phyloP scores from a whole-genome alignment of 1,139 yeast species.

The Suhomyces bolitotheri region DNA sequence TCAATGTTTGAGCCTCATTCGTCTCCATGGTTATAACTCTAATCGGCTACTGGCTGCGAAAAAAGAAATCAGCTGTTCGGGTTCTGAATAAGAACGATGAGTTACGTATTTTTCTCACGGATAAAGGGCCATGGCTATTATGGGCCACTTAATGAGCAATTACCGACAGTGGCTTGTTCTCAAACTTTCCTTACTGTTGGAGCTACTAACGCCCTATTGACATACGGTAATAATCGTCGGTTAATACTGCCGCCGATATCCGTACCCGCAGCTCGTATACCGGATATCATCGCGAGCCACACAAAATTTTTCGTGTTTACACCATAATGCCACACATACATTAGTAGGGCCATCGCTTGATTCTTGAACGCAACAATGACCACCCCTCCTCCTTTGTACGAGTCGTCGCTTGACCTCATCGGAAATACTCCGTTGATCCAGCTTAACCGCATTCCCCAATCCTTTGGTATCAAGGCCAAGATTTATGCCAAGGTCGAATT shows the following conservation, averaged over 20 bases:
- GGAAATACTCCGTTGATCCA: conserved; percentile 84
- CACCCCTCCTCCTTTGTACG: conserved; percentile 35
- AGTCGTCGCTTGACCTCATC: conserved; percentile 59
- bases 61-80: too few relatives aligned
- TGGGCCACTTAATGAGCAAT: too few relatives aligned
- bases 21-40: too few relatives aligned
- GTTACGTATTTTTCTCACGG: too few relatives aligned
- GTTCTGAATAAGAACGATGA: too few relatives aligned
- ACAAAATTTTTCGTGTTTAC: conserved; percentile 7
- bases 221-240: too few relatives aligned
- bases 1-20: conserved; percentile 23
- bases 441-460: conserved; percentile 75
- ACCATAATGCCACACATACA: conserved; percentile 2
- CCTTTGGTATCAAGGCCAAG: conserved; percentile 68
- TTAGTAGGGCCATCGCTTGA: neutral
- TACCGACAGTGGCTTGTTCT: too few relatives aligned
- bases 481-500: conserved; percentile 62
- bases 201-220: too few relatives aligned
- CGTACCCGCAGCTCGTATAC: conserved; percentile 2
- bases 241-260: neutral
- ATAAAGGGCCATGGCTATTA: too few relatives aligned
- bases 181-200: too few relatives aligned
- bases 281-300: conserved; percentile 11
- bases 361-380: conserved; percentile 1
- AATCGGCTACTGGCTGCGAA: conserved; percentile 6